Conservation (phyloP, 2,329 filamentous ascomycete genomes). For the Pseudofabraea citricarpa region DNA sequence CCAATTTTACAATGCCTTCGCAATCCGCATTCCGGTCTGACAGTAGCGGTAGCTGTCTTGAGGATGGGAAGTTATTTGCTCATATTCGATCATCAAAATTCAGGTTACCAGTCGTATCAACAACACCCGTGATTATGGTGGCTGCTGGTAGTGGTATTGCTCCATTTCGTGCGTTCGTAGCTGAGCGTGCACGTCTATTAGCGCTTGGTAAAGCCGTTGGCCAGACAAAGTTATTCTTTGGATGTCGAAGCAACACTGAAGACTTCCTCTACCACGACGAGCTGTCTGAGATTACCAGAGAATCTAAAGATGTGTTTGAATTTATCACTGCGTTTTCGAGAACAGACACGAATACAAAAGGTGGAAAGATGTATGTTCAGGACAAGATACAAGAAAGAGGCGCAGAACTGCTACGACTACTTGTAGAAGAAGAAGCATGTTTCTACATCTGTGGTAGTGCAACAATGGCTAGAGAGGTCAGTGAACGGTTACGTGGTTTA, state of each 20-base stretch:
- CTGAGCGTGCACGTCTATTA: constrained; percentile 37
- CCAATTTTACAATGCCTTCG: neutral
- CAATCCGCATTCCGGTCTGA: constrained; percentile 8
- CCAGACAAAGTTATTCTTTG: constrained; percentile 42
- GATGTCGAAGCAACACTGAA: constrained; percentile 36
- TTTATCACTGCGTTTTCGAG: constrained; percentile 30
- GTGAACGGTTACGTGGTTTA: constrained; percentile 25
- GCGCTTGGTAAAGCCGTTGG: constrained; percentile 37
- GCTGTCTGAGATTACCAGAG: constrained; percentile 20
- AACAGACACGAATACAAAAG: neutral
- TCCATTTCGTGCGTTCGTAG: constrained; percentile 41
- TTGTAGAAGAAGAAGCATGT: constrained; percentile 29
- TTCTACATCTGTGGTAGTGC: constrained; percentile 39
- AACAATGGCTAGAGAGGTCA: constrained; percentile 36
- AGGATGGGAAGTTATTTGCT: constrained; percentile 24
- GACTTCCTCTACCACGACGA: constrained; percentile 39
- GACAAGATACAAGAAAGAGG: constrained; percentile 30
- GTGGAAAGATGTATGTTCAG: constrained; percentile 32
- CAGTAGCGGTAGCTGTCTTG: neutral
- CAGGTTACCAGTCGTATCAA: constrained; percentile 36
- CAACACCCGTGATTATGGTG: constrained; percentile 46
- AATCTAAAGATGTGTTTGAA: constrained; percentile 13
- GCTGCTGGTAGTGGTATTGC: constrained; percentile 43
- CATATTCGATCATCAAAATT: constrained; percentile 39
- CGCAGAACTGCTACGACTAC: constrained; percentile 17